Evolutionary conservation across 2,329 filamentous ascomycete genomes (phyloP), one percentile per base, ranked within the genome.

Genomic region (Phialophora expanda): DNA sequence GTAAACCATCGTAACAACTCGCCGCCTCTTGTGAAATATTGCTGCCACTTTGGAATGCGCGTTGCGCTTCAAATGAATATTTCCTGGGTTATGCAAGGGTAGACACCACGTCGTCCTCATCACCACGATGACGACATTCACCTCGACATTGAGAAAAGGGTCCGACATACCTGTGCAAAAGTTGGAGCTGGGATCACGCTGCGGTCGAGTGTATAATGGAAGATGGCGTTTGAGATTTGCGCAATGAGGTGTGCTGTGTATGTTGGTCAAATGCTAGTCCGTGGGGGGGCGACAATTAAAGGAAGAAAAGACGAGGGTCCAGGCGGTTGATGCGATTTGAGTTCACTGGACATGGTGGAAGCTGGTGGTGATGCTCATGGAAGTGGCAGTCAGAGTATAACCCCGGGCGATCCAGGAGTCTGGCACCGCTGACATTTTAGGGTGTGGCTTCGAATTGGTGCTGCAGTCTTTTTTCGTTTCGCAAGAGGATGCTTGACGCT

Each of bases 401-500:
- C 53, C 53, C 53, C 24, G 53, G 53, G 1, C 53, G 58, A 53
- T 41, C 44, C 46, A 50, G 56, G 56, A 59, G 56, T 59, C 24
- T 59, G 56, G 38, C 56, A 59, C 56, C 38, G 48, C 24, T 51
- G 48, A 51, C 48, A 51, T 26, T 51, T 51, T 57, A 53, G 50
- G 26, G 20, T 57, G 55, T 57, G 55, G 55, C 55, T 50, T 50
- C 28, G 44, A 38, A 48, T 48, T 44, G 30, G 34, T 41, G 56
- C 56, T 44, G 41, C 34, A 46, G n/a, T 58, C 44, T 46, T 32
- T 59, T 59, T 50, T 50, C 44, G 56, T 59, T 22, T 59, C 56
- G 56, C 56, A 50, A 59, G 28, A 34, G 58, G 56, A 63, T 67
- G 56, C 54, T 41, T 57, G 38, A 60, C 59, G 55, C 46, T 58